Evolutionary conservation across 2,329 filamentous ascomycete genomes (phyloP).

Genomic region (Beauveria sp.): DNA sequence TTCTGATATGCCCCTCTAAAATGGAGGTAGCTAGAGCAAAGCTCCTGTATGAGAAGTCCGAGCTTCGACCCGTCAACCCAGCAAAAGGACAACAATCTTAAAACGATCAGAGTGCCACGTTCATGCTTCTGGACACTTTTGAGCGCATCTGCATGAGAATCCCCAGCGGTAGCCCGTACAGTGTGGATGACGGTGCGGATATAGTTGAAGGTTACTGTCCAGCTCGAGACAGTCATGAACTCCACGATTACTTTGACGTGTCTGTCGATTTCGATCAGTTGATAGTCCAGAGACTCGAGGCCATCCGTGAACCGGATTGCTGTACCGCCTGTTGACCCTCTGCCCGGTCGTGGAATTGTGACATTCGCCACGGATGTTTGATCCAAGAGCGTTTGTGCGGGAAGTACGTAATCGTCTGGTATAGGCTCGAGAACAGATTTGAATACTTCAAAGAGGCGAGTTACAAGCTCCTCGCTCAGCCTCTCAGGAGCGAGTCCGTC

Average conservation of each 20-base stretch:
- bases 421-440: conserved; percentile 52
- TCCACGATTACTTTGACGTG: conserved; percentile 51
- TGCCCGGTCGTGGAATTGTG: conserved; percentile 24
- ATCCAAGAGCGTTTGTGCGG: conserved; percentile 50
- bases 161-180: conserved; percentile 37
- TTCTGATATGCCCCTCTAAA: conserved; percentile 58
- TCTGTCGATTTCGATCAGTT: conserved; percentile 41
- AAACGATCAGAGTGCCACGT: conserved; percentile 41
- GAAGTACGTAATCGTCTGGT: conserved; percentile 48
- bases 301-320: background rate
- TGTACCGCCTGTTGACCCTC: background rate
- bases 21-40: conserved; percentile 60
- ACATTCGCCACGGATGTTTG: conserved; percentile 34
- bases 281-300: conserved; percentile 21
- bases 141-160: conserved; percentile 26
- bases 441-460: conserved; percentile 46
- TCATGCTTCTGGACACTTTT: conserved; percentile 42
- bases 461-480: conserved; percentile 44
- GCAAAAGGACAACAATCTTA: conserved; percentile 54
- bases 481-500: conserved; percentile 15
- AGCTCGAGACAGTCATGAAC: conserved; percentile 58
- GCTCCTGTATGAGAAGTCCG: conserved; percentile 54
- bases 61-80: conserved; percentile 59
- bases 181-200: conserved; percentile 44
- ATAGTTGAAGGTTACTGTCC: conserved; percentile 52